Evolutionary conservation across 208 protist genomes (phyloP).

Genomic region (Leishmania lainsoni): DNA sequence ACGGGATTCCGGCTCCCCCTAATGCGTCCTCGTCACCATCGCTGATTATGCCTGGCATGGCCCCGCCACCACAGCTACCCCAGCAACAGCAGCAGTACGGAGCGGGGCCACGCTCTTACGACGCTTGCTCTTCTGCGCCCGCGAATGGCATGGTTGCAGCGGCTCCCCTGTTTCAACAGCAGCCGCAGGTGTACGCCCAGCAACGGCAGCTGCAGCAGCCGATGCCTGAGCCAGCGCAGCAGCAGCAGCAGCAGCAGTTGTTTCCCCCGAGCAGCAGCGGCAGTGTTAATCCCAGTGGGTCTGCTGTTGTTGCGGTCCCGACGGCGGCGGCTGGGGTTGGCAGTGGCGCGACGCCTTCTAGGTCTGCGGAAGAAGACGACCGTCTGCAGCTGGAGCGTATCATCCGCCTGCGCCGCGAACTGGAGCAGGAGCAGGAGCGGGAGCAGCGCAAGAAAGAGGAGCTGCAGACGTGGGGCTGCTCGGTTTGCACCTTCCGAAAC

Average conservation of each 20-base stretch:
- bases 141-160: not conserved
- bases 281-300: slow-evolving; percentile 2
- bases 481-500: slow-evolving; percentile 81
- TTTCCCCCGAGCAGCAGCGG: not conserved
- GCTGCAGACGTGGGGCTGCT: slow-evolving; percentile 77
- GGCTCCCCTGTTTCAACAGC: slow-evolving; percentile 7
- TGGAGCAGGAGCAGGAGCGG: slow-evolving; percentile 75
- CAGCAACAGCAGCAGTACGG: slow-evolving; percentile 8
- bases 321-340: not conserved
- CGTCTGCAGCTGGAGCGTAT: slow-evolving; percentile 80
- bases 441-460: slow-evolving; percentile 70
- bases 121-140: not conserved
- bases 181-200: slow-evolving; percentile 5
- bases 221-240: slow-evolving; percentile 1
- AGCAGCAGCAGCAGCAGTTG: slow-evolving; percentile 1
- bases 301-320: not conserved
- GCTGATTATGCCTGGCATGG: not conserved
- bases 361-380: slow-evolving; percentile 68
- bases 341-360: not conserved
- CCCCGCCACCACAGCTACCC: slow-evolving; percentile 7
- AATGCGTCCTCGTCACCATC: slow-evolving; percentile 4
- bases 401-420: slow-evolving; percentile 75
- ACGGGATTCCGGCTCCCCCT: not conserved
- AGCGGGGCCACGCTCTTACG: not conserved
- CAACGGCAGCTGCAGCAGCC: not conserved